phyloP scores from a whole-genome alignment of 345 rosid genomes.

The Camelina laxa region DNA sequence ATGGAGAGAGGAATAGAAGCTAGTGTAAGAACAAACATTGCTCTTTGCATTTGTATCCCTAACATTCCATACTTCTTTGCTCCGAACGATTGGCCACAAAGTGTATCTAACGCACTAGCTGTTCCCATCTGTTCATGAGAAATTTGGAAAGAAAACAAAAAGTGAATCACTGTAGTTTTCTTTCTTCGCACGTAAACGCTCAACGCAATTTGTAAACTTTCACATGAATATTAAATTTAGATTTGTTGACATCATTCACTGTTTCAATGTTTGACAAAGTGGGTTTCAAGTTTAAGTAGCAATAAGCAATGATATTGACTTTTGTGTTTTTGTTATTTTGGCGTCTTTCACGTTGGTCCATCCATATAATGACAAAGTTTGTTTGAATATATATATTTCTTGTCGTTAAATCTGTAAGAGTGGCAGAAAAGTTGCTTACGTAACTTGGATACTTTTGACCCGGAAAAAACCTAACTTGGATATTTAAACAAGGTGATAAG shows the following conservation, averaged over 20 bases:
- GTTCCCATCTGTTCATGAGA: slow-evolving; percentile 62
- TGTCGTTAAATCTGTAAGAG: not conserved
- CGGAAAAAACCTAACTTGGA: no score
- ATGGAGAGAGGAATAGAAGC: no score
- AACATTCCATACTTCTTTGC: slow-evolving; percentile 70
- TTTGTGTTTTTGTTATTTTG: no score
- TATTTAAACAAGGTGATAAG: slow-evolving; percentile 17
- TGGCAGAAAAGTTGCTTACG: slow-evolving; percentile 34
- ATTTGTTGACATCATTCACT: not conserved
- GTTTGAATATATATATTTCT: no score
- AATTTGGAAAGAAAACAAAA: not conserved
- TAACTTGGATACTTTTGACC: no score
- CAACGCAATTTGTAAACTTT: not conserved
- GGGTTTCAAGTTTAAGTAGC: no score
- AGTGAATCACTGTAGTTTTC: not conserved
- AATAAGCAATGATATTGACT: no score
- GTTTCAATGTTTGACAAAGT: no score
- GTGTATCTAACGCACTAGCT: slow-evolving; percentile 86
- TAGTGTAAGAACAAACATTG: slow-evolving; percentile 65
- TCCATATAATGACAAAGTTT: no score
- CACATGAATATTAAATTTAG: not conserved
- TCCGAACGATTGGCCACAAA: slow-evolving; percentile 85
- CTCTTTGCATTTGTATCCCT: slow-evolving; percentile 77
- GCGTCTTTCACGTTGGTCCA: no score
- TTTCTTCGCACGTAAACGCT: not conserved